phyloP scores from a whole-genome alignment of 78 protist genomes.

The Polysphondylium violaceum region DNA sequence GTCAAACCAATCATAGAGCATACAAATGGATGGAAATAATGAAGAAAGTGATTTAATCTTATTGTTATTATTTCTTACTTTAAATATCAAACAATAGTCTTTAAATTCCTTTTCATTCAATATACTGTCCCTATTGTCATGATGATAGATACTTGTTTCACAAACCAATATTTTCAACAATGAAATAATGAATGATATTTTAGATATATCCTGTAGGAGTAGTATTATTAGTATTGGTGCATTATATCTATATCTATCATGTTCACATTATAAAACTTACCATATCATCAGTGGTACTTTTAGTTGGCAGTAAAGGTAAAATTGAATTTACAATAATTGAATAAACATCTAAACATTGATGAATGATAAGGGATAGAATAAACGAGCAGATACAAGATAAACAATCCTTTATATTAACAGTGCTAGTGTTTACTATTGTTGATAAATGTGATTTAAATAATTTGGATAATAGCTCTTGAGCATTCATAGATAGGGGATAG shows the following conservation, averaged over 20 bases:
- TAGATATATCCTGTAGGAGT: too few species aligned
- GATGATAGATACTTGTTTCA: too few species aligned
- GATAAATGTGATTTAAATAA: constrained; percentile 10
- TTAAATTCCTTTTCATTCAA: background rate
- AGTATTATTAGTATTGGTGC: background rate
- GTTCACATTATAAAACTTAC: too few species aligned
- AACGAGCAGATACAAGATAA: background rate
- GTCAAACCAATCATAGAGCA: constrained; percentile 40
- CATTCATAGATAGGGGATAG: constrained; percentile 17
- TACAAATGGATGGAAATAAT: constrained; percentile 44
- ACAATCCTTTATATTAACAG: background rate
- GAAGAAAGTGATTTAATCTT: constrained; percentile 8
- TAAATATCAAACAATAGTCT: background rate
- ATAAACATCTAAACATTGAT: constrained; percentile 22
- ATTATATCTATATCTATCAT: too few species aligned
- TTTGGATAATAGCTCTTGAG: constrained; percentile 1
- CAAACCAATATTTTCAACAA: too few species aligned
- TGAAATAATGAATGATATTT: too few species aligned
- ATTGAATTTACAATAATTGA: background rate
- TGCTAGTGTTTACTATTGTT: background rate
- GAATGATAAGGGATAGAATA: background rate
- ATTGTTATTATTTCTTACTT: background rate
- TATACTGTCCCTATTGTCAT: too few species aligned
- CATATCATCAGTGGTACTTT: too few species aligned
- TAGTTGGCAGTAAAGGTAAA: constrained; percentile 12